Evolutionary conservation across 2,329 filamentous ascomycete genomes (phyloP).

Genomic region (Cladobotryum mycophilum): DNA sequence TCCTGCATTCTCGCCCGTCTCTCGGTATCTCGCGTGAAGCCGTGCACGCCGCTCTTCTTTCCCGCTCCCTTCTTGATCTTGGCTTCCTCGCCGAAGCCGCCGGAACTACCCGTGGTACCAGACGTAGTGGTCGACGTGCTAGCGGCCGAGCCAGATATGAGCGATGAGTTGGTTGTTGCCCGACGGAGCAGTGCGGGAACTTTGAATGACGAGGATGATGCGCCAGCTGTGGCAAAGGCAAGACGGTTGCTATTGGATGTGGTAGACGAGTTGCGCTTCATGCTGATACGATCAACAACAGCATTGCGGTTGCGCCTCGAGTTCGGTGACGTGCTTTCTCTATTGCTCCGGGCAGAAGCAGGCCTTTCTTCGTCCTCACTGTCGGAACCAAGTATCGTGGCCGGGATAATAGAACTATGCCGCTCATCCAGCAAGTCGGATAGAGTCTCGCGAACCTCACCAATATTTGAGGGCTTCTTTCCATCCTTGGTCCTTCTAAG

Average conservation of each 20-base stretch:
- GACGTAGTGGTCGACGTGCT: constrained; percentile 27
- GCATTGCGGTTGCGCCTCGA: constrained; percentile 31
- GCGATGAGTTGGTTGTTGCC: constrained; percentile 59
- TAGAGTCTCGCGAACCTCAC: constrained; percentile 76
- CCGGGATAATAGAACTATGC: constrained; percentile 42
- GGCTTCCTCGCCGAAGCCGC: constrained; percentile 40
- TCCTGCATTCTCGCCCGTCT: constrained; percentile 48
- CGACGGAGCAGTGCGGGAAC: constrained; percentile 66
- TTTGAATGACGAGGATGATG: constrained; percentile 48
- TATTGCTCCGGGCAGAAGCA: constrained; percentile 31
- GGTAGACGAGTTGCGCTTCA: constrained; percentile 52
- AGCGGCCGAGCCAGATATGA: constrained; percentile 34
- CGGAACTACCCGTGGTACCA: constrained; percentile 22
- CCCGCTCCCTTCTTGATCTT: constrained; percentile 56
- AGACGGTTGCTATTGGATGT: constrained; percentile 35
- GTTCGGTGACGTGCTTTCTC: constrained; percentile 42
- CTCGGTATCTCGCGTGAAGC: constrained; percentile 55
- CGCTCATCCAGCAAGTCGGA: constrained; percentile 76
- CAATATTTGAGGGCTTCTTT: constrained; percentile 66
- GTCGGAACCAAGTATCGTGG: constrained; percentile 30
- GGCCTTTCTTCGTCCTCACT: constrained; percentile 35
- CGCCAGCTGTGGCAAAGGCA: constrained; percentile 48
- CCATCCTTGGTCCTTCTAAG: constrained; percentile 55
- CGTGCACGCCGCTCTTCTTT: constrained; percentile 55
- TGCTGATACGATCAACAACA: constrained; percentile 67